These are phyloP conservation scores for Suhomyces maxii DNA, from an alignment of 1,139 yeast genomes.

Conservation along the genomic window DNA sequence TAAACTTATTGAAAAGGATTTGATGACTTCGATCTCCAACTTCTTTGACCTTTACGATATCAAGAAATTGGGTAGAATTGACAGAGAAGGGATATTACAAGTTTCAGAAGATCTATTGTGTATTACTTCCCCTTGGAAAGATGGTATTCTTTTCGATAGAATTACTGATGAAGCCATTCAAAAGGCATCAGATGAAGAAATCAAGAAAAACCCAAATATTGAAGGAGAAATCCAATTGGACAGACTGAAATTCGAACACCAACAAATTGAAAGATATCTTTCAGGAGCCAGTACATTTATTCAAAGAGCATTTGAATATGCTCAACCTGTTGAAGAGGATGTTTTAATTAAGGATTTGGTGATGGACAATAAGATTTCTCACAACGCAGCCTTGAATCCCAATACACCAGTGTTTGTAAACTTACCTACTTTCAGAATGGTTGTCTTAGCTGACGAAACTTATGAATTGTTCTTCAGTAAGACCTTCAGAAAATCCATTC, in stretches of 20 bases:
- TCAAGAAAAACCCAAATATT: slow-evolving; percentile 44
- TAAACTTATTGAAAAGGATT: slow-evolving; percentile 64
- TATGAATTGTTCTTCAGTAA: slow-evolving; percentile 78
- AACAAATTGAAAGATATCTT: slow-evolving; percentile 78
- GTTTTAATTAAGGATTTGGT: slow-evolving; percentile 39
- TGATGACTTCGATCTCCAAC: slow-evolving; percentile 76
- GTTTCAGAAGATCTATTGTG: slow-evolving; percentile 84
- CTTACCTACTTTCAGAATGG: slow-evolving; percentile 93
- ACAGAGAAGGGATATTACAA: slow-evolving; percentile 76
- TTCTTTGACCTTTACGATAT: slow-evolving; percentile 76
- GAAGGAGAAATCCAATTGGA: slow-evolving; percentile 54
- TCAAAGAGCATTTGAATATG: slow-evolving; percentile 87
- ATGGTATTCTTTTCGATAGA: slow-evolving; percentile 59
- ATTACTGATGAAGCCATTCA: slow-evolving; percentile 64
- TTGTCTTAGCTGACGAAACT: slow-evolving; percentile 88
- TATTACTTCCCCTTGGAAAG: slow-evolving; percentile 82
- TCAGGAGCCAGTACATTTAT: slow-evolving; percentile 86
- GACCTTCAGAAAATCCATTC: slow-evolving; percentile 66
- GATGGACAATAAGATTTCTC: slow-evolving; percentile 39
- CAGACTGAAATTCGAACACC: slow-evolving; percentile 60
- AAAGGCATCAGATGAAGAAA: slow-evolving; percentile 61
- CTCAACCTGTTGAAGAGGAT: slow-evolving; percentile 62
- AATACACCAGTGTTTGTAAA: slow-evolving; percentile 72
- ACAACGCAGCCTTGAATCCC: slow-evolving; percentile 83
- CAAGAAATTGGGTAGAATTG: slow-evolving; percentile 60